These are phyloP conservation scores for Rhizomucor pusillus DNA, from an alignment of 371 early-diverging fungal species.

Conservation along the genomic window DNA sequence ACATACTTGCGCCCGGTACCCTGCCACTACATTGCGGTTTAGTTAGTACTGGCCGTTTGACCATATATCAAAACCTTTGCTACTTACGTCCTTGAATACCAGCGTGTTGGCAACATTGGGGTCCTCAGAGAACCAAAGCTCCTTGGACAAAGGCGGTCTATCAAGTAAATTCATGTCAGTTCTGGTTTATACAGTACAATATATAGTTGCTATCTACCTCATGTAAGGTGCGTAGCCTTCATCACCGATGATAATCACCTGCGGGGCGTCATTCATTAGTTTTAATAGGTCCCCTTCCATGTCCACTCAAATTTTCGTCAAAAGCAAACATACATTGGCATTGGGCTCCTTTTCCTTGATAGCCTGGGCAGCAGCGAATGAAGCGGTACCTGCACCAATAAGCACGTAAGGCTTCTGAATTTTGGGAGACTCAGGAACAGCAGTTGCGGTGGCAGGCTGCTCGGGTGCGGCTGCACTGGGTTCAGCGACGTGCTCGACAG, in stretches of 20 bases:
- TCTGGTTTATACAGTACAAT: neutral
- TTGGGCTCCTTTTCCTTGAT: slow-evolving; percentile 67
- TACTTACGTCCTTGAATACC: slow-evolving; percentile 61
- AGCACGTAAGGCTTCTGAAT: slow-evolving; percentile 51
- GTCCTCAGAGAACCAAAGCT: slow-evolving; percentile 71
- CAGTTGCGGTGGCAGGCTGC: slow-evolving; percentile 7
- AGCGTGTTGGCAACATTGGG: slow-evolving; percentile 47
- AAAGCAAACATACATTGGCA: slow-evolving; percentile 47
- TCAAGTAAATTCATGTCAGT: too few species aligned
- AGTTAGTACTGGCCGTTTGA: neutral
- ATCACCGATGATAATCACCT: slow-evolving; percentile 67
- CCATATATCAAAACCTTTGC: neutral
- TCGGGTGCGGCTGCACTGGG: slow-evolving; percentile 6
- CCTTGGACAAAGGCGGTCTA: slow-evolving; percentile 70
- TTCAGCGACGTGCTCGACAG: slow-evolving; percentile 12
- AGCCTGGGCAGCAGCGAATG: slow-evolving; percentile 67
- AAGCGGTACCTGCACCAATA: slow-evolving; percentile 68
- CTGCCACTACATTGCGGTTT: slow-evolving; percentile 47
- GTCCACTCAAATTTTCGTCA: too few species aligned
- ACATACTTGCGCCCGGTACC: slow-evolving; percentile 61
- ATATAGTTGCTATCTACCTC: slow-evolving; percentile 33
- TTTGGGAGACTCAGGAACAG: slow-evolving; percentile 17
- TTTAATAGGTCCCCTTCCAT: neutral
- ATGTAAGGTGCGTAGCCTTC: slow-evolving; percentile 67
- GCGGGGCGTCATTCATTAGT: slow-evolving; percentile 1